Percentiles rank a stretch among this genome's conserved stretches.
phyloP scores from a whole-genome alignment of 352 stramenopile species.

The Phytophthora fragariaefolia region DNA sequence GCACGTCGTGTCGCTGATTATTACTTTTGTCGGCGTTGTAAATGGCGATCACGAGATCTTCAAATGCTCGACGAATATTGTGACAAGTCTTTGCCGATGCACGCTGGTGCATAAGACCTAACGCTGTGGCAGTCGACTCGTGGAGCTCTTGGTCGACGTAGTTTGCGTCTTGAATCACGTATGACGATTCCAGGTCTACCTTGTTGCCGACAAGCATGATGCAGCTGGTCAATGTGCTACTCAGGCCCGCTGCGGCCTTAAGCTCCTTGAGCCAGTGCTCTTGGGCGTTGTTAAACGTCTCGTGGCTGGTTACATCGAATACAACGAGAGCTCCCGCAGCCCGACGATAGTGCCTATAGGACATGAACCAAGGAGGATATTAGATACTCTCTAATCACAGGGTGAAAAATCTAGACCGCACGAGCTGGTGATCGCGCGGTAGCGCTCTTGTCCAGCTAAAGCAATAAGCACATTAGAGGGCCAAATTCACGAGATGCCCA shows the following conservation, averaged over 20 bases:
- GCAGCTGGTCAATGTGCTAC: conserved; percentile 68
- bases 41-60: conserved; percentile 75
- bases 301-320: conserved; percentile 74
- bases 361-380: background rate
- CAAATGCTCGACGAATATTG: conserved; percentile 73
- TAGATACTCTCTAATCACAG: background rate
- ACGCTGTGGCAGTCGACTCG: conserved; percentile 41
- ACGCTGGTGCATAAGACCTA: conserved; percentile 59
- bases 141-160: conserved; percentile 53
- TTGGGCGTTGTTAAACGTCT: conserved; percentile 76
- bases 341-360: conserved; percentile 69
- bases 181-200: conserved; percentile 52
- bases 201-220: conserved; percentile 88
- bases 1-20: conserved; percentile 44
- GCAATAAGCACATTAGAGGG: background rate
- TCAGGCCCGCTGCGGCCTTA: conserved; percentile 63
- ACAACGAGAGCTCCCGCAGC: conserved; percentile 76
- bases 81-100: conserved; percentile 73
- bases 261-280: conserved; percentile 80
- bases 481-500: too few species aligned
- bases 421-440: conserved; percentile 86
- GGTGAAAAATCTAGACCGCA: conserved; percentile 32
- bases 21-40: conserved; percentile 70
- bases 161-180: conserved; percentile 7
- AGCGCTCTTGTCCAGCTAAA: conserved; percentile 73